Conservation (phyloP, 2,329 filamentous ascomycete genomes). For the Calonectria hongkongensis region DNA sequence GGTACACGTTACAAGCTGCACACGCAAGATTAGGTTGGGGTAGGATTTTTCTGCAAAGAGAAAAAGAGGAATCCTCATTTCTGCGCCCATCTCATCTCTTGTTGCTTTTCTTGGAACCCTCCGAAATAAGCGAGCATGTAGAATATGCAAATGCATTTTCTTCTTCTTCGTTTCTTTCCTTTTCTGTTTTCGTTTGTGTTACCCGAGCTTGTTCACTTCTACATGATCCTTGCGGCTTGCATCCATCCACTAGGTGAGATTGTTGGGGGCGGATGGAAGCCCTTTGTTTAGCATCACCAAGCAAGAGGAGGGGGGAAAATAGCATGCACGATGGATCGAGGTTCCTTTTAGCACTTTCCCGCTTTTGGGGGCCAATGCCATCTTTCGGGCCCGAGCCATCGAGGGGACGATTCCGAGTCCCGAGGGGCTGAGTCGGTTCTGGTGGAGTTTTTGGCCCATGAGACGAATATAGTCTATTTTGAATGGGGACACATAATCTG, state of each 20-base stretch:
- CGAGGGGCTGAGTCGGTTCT: conserved; percentile 4
- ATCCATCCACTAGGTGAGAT: neutral
- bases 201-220: neutral
- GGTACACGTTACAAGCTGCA: conserved; percentile 6
- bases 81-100: neutral
- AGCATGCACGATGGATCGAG: conserved; percentile 5
- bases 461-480: conserved; percentile 14
- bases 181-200: too few relatives aligned
- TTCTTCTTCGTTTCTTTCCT: neutral
- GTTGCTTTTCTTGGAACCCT: conserved; percentile 31
- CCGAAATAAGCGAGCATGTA: neutral
- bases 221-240: neutral
- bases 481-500: neutral
- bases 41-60: conserved; percentile 12
- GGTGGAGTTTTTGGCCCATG: conserved; percentile 13
- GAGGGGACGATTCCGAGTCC: conserved; percentile 6
- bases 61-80: neutral
- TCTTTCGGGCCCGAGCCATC: neutral
- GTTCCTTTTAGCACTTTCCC: neutral
- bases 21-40: conserved; percentile 20
- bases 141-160: neutral
- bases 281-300: neutral
- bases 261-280: conserved; percentile 15
- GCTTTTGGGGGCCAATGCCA: conserved; percentile 8
- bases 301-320: neutral